A percentile compares a stretch with the other conserved stretches of the same genome.
phyloP scores from a whole-genome alignment of 768 basidiomycete genomes.

The Xerocomus potaroensis region DNA sequence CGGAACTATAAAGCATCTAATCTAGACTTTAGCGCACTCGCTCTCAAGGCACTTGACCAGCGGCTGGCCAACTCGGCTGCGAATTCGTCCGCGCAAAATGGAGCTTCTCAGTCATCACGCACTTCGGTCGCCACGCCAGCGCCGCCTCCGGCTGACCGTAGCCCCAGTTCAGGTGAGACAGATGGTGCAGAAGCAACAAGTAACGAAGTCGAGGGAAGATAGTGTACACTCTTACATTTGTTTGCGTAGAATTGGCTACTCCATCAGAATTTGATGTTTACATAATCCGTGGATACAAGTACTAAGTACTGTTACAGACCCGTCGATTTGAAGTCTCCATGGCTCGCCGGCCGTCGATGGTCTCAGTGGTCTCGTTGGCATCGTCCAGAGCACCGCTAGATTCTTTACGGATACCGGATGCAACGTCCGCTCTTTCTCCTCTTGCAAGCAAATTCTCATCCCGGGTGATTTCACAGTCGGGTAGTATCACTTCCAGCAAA shows the following conservation, averaged over 20 bases:
- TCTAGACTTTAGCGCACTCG: slow-evolving; percentile 69
- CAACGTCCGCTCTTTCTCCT: slow-evolving; percentile 4
- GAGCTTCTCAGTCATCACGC: slow-evolving; percentile 26
- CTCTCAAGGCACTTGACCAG: slow-evolving; percentile 94
- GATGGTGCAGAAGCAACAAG: slow-evolving; percentile 15
- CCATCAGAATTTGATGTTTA: slow-evolving; percentile 11
- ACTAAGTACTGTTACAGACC: not conserved
- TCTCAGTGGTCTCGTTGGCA: slow-evolving; percentile 28
- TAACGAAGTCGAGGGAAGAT: slow-evolving; percentile 21
- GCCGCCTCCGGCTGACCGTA: slow-evolving; percentile 31
- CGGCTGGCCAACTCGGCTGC: slow-evolving; percentile 63
- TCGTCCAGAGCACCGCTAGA: slow-evolving; percentile 17
- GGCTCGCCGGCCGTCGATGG: slow-evolving; percentile 37
- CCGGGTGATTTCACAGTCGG: slow-evolving; percentile 9
- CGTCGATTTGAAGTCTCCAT: slow-evolving; percentile 22
- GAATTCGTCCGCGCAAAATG: slow-evolving; percentile 29
- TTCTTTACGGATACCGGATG: slow-evolving; percentile 3
- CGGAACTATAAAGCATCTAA: slow-evolving; percentile 4
- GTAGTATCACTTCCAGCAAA: slow-evolving; percentile 10
- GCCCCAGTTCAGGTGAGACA: slow-evolving; percentile 19
- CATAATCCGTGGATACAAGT: no score
- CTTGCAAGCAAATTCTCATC: slow-evolving; percentile 4
- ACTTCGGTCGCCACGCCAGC: slow-evolving; percentile 28
- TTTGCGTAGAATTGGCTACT: slow-evolving; percentile 1
- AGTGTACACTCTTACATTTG: slow-evolving; percentile 12